phyloP scores from a whole-genome alignment of 768 basidiomycete species.

The Leccinum aurantiacum region DNA sequence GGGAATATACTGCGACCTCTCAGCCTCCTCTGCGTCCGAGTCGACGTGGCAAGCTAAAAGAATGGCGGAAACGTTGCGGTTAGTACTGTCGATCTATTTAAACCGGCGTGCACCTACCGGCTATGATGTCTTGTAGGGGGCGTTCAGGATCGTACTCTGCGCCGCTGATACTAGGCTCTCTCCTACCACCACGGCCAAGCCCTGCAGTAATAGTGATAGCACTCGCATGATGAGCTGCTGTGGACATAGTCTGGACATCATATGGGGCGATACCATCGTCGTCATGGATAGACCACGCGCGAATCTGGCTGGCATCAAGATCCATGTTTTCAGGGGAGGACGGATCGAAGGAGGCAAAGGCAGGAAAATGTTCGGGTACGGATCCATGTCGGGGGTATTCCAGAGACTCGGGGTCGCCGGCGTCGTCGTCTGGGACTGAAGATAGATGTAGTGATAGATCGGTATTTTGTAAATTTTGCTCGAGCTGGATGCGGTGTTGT shows the following conservation, averaged over 20 bases:
- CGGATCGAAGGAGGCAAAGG: constrained; percentile 61
- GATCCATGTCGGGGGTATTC: constrained; percentile 75
- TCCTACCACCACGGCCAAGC: constrained; percentile 48
- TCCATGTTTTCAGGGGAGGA: constrained; percentile 57
- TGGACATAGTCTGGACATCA: constrained; percentile 71
- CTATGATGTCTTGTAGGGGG: constrained; percentile 71
- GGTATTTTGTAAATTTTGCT: constrained; percentile 72
- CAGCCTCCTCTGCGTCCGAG: constrained; percentile 50
- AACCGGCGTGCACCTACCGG: constrained; percentile 38
- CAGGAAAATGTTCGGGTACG: constrained; percentile 53
- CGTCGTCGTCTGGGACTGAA: constrained; percentile 43
- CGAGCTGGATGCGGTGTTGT: constrained; percentile 72
- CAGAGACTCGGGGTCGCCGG: constrained; percentile 48
- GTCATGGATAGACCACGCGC: constrained; percentile 62
- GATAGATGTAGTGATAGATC: constrained; percentile 73
- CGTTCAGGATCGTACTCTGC: constrained; percentile 87
- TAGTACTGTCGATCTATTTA: not conserved
- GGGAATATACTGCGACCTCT: constrained; percentile 41
- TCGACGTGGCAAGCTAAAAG: constrained; percentile 49
- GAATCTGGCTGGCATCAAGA: constrained; percentile 49
- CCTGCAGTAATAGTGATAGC: constrained; percentile 86
- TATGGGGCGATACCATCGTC: constrained; percentile 70
- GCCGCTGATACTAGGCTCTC: constrained; percentile 65
- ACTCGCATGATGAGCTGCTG: constrained; percentile 87
- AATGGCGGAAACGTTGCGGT: constrained; percentile 13